Conservation (phyloP, 345 rosid genomes). For the Eucalyptus dawsonii region DNA sequence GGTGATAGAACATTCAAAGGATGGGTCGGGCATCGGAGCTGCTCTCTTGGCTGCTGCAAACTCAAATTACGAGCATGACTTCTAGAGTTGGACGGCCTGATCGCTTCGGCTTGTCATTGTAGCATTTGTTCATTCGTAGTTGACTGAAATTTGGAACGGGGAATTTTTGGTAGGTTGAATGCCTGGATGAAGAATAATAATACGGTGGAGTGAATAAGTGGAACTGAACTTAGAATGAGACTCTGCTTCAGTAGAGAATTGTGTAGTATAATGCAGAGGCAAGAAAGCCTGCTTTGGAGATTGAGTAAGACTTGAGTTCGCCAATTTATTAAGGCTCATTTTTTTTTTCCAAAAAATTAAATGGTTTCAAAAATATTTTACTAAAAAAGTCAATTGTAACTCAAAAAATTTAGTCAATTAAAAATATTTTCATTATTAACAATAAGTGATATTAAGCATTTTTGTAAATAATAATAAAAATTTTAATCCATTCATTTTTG, state of each 20-base stretch:
- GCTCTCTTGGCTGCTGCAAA: constrained; percentile 80
- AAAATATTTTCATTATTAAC: background rate
- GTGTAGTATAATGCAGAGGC: background rate
- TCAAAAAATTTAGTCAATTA: background rate
- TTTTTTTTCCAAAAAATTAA: background rate
- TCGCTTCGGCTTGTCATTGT: background rate
- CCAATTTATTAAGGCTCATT: background rate
- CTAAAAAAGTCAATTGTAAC: background rate
- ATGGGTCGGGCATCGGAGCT: constrained; percentile 87
- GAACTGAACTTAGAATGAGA: background rate
- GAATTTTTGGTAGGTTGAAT: background rate
- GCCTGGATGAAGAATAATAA: background rate
- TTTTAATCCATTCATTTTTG: too few relatives aligned
- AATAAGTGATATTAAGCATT: background rate
- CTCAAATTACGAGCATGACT: constrained; percentile 41
- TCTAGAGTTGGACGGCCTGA: background rate
- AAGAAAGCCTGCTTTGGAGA: background rate
- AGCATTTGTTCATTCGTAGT: background rate
- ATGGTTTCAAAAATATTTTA: background rate
- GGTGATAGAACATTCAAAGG: constrained; percentile 60
- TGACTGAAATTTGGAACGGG: background rate
- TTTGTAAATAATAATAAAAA: background rate
- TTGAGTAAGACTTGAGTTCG: background rate
- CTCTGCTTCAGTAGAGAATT: background rate
- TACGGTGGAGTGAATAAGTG: background rate